Percentiles rank a stretch among this genome's conserved stretches.
Evolutionary conservation across 1,284 basidiomycete species (phyloP).

Genomic region (Cystobasidium slooffiae): DNA sequence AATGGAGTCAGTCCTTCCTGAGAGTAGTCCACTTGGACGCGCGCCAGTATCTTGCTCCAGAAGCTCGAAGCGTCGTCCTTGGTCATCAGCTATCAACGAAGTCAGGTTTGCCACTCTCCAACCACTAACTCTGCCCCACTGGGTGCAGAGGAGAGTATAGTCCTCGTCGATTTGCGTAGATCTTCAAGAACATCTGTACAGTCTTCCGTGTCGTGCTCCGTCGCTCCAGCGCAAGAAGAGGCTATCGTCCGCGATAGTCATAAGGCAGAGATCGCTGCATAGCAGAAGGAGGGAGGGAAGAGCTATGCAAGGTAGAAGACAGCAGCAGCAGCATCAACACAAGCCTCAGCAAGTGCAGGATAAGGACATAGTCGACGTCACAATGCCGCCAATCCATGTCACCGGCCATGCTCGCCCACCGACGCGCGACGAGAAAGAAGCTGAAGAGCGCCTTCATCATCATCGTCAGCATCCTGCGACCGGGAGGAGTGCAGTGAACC

Average conservation of each 20-base stretch:
- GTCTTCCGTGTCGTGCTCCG: too few species aligned
- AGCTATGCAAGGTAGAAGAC: neutral
- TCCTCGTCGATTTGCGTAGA: too few species aligned
- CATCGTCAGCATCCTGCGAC: neutral
- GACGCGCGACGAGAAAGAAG: conserved; percentile 32
- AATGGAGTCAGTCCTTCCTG: too few species aligned
- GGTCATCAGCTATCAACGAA: neutral
- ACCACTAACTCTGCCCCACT: conserved; percentile 13
- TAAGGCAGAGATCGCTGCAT: neutral
- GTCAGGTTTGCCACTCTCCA: neutral
- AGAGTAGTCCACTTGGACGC: too few species aligned
- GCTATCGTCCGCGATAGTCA: neutral
- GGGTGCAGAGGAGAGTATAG: conserved; percentile 2
- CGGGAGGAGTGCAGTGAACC: conserved; percentile 2
- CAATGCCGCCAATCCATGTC: conserved; percentile 38
- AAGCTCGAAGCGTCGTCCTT: neutral
- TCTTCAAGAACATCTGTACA: too few species aligned
- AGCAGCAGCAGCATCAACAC: neutral
- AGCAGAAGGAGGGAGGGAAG: neutral
- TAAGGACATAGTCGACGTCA: too few species aligned
- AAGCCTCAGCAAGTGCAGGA: neutral
- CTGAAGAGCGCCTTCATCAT: conserved; percentile 17
- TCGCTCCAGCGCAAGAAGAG: neutral
- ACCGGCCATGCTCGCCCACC: neutral
- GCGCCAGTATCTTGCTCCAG: neutral